Evolutionary conservation across 78 protist species (phyloP), one percentile per base, ranked within the genome.

Genomic region (Trichosphaerium sp.): DNA sequence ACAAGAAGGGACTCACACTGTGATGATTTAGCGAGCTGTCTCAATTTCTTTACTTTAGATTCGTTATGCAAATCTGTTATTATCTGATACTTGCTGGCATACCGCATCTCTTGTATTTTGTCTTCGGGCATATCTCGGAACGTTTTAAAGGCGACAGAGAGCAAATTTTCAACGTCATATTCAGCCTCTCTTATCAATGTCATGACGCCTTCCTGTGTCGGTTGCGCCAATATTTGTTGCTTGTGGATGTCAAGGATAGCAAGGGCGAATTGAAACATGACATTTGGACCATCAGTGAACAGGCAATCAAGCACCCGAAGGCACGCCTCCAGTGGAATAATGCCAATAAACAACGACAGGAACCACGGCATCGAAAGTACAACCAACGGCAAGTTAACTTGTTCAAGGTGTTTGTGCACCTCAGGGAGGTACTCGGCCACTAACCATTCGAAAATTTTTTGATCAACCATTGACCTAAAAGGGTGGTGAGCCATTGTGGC

Each of bases 311-410:
- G n/a, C 12, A 78, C 35, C 3, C 84, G 18, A 14, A 78, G 31
- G 11, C 56, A 37, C n/a, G 61, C 21, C 25, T 65, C 84, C 65
- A 71, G 66, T 11, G 65, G 78, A 21, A 66, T 51, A 28, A 44
- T 37, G 1, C 73, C 68, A 14, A 78, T 59, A 34, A 67, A 78
- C 0, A 70, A 15, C 47, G 80, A 78, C 21, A 78, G 26, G 25
- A 78, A 71, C 77, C 84, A 70, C 51, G 84, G 84, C 31, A 78
- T 25, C 10, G 66, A 47, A 18, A 78, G 38, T 39, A 78, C 29
- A 32, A 67, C 40, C 0, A 71, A 7, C 26, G 74, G 71, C 6
- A 59, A n/a, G 5, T 44, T 44, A 31, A 18, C 39, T 7, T 15
- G 43, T 18, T 8, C 65, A 15, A 59, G 31, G 31, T 59, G 65